These are phyloP conservation scores for Poronia punctata DNA, from an alignment of 495 filamentous ascomycete species.

Conservation along the genomic window DNA sequence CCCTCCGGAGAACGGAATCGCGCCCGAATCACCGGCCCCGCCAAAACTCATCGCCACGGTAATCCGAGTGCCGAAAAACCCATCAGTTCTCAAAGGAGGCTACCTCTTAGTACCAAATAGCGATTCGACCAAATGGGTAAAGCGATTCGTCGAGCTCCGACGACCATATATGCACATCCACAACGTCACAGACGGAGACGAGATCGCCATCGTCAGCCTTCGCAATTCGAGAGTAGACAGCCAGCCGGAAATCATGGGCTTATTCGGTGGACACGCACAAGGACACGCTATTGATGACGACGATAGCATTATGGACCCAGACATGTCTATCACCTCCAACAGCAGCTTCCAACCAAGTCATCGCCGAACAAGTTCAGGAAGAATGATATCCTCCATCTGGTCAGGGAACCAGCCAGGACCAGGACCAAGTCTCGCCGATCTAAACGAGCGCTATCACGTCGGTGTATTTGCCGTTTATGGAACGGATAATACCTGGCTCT, in stretches of 20 bases:
- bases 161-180: constrained; percentile 90
- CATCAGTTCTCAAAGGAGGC: constrained; percentile 70
- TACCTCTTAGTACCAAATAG: constrained; percentile 74
- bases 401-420: constrained; percentile 19
- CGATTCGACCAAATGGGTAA: constrained; percentile 73
- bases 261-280: constrained; percentile 49
- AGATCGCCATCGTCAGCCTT: constrained; percentile 81
- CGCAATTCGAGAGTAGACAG: constrained; percentile 79
- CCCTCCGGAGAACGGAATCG: constrained; percentile 63
- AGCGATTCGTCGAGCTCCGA: constrained; percentile 87
- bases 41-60: constrained; percentile 63
- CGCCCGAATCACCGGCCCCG: constrained; percentile 19
- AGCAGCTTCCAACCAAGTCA: constrained; percentile 23
- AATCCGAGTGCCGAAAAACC: constrained; percentile 63
- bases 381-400: constrained; percentile 27
- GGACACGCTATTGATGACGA: too few species aligned
- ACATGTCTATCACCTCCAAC: too few species aligned
- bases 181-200: constrained; percentile 75
- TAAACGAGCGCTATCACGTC: constrained; percentile 49
- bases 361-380: constrained; percentile 23
- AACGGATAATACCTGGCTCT: constrained; percentile 87
- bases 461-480: constrained; percentile 92
- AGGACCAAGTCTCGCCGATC: constrained; percentile 29
- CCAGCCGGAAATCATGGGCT: constrained; percentile 73
- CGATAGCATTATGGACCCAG: too few species aligned